A percentile compares a stretch with the other conserved stretches of the same genome.
These are phyloP conservation scores for Saitozyma podzolica DNA, from an alignment of 768 basidiomycete species.

Conservation along the genomic window DNA sequence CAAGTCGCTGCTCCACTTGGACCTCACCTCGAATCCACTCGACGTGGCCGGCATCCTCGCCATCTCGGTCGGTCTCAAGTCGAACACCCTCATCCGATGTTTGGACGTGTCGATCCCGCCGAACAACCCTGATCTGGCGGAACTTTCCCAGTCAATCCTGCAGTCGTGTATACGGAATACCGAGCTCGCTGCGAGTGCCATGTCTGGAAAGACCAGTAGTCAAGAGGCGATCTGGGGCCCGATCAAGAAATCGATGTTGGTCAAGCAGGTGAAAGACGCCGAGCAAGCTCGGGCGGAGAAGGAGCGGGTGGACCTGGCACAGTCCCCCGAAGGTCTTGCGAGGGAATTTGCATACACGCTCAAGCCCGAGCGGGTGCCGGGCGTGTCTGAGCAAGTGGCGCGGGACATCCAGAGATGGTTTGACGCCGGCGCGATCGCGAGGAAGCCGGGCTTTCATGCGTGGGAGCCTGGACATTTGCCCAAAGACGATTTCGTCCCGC, in stretches of 20 bases:
- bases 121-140: constrained; percentile 53
- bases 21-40: constrained; percentile 74
- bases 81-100: constrained; percentile 82
- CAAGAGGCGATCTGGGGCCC: constrained; percentile 59
- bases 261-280: constrained; percentile 52
- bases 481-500: constrained; percentile 27
- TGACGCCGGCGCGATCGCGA: constrained; percentile 15
- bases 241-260: constrained; percentile 53
- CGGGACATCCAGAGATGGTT: constrained; percentile 37
- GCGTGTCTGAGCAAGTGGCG: constrained; percentile 33
- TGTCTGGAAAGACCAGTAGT: constrained; percentile 58
- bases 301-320: constrained; percentile 36
- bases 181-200: constrained; percentile 62
- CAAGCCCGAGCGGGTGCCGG: constrained; percentile 42
- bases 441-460: constrained; percentile 12
- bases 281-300: constrained; percentile 47
- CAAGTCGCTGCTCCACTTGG: constrained; percentile 81
- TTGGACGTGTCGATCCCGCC: constrained; percentile 90
- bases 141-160: constrained; percentile 84
- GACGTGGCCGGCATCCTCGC: constrained; percentile 93
- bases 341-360: constrained; percentile 51
- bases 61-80: constrained; percentile 75
- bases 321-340: constrained; percentile 44
- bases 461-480: constrained; percentile 44
- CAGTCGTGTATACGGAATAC: constrained; percentile 91